Evolutionary conservation across 345 rosid genomes (phyloP).

Genomic region (Cardamine chenopodiifolia): DNA sequence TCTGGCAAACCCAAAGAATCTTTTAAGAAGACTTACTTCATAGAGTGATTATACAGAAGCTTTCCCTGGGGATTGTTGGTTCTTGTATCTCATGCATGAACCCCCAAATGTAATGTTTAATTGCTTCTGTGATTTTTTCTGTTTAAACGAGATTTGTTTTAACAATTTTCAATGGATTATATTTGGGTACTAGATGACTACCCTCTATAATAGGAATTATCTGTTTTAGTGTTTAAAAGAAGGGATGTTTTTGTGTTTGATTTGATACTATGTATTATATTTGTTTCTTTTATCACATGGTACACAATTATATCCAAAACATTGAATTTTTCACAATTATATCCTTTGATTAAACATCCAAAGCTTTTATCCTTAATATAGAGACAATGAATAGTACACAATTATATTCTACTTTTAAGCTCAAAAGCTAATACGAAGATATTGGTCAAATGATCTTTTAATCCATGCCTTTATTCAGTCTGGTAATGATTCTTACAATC

Average conservation of each 20-base stretch:
- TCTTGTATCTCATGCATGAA: slow-evolving; percentile 24
- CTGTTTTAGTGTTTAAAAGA: background rate
- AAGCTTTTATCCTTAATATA: too few species aligned
- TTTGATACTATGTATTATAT: background rate
- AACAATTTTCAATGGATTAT: slow-evolving; percentile 12
- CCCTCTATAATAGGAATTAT: background rate
- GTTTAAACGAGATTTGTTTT: slow-evolving; percentile 5
- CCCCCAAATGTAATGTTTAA: slow-evolving; percentile 25
- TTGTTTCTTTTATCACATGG: background rate
- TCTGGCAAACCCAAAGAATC: slow-evolving; percentile 58
- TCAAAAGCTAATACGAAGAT: too few species aligned
- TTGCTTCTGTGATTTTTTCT: background rate
- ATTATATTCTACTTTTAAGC: background rate
- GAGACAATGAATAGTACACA: too few species aligned
- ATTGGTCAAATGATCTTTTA: too few species aligned
- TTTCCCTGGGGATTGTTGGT: slow-evolving; percentile 10
- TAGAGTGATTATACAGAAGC: slow-evolving; percentile 61
- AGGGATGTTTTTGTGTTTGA: background rate
- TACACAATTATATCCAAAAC: too few species aligned
- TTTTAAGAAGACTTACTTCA: slow-evolving; percentile 58
- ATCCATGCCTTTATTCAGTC: too few species aligned
- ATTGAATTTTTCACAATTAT: too few species aligned
- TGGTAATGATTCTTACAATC: too few species aligned
- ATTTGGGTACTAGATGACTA: background rate
- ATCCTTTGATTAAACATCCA: too few species aligned